Evolutionary conservation across 1,284 basidiomycete genomes (phyloP), one percentile per base, ranked within the genome.

Genomic region (Gymnopus androsaceus): DNA sequence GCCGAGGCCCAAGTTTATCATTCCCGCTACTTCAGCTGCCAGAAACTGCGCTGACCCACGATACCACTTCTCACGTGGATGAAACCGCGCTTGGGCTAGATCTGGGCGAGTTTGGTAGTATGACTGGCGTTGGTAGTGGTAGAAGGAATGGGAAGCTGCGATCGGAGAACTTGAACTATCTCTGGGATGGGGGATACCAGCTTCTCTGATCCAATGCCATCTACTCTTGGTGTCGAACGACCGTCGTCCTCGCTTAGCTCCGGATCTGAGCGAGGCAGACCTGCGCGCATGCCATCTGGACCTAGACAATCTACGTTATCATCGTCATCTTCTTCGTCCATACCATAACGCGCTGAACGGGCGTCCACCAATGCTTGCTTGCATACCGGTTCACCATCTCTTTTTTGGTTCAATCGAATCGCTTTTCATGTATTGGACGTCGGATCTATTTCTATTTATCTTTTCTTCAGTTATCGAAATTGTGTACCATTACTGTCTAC

Each of bases 101-200:
- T 45, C 30, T 27, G 31, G 14, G 17, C 28, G 69, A 69, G 15
- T 12, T 57, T 1, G 66, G 58, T 33, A 47, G 72, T 33, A 77
- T 80, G 78, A 72, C 72, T 4, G 78, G 78, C 1, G 61, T 80
- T 8, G 79, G 77, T 0, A 76, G 76, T 14, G 73, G 69, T n/a
- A 33, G 51, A 45, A 44, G 51, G 34, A 53, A 53, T 31, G 33
- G 37, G 33, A 53, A 42, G 23, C 7, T 53, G 37, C 31, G 36
- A 14, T 28, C 40, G 15, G 41, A 45, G 23, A 53, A 42, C 19
- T 21, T 53, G n/a, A 34, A 45, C n/a, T 37, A 34, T 53, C 12
- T 44, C 51, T 15, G 37, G 37, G n/a, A n/a, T n/a, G n/a, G n/a
- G n/a, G 9, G 41, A 44, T 36, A 28, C 34, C 12, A 11, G 12